Base-by-base conservation (phyloP, 495 filamentous ascomycete species). In the Penicillium riverlandense region DNA sequence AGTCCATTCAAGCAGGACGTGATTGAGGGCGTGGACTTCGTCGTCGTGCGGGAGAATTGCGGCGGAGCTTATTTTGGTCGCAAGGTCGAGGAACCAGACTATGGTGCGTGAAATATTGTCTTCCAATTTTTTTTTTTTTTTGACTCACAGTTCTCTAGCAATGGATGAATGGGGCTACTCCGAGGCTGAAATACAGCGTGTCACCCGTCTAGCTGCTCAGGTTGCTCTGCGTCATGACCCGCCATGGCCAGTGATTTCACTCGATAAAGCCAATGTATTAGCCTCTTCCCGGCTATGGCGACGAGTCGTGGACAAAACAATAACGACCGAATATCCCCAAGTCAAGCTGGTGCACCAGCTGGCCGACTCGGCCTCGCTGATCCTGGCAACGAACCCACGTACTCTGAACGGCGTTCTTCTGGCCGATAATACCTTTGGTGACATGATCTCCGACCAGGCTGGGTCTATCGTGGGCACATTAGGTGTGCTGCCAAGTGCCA, bases 231-330 rank as follows among this genome's bases (percentile, higher is more conserved):
- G 67, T 31, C 62, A 67, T 37, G 48, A 69, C 44, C 67, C 67
- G n/a, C 65, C 67, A 0, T 65, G 65, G 58, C 66, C 66, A 8
- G 66, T 74, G 1, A 68, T 70, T 42, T 68, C 65, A 2, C 56
- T 66, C 15, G 74, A 77, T 50, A 77, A 76, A 44, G 74, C 72
- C 0, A 77, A 77, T 49, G 74, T 77, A 4, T 57, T 77, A 6
- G 72, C 74, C 10, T 69, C 60, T 10, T 69, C 66, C n/a, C 61
- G 72, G 2, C 58, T 77, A 8, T 77, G 72, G 74, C 58, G 74
- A 6, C 53, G 64, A 3, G 67, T 72, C 3, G 65, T 71, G 8
- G 58, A 66, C 11, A 60, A 69, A 45, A 64, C 65, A 1, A 73
- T 78, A 52, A 53, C 50, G 10, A 53, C 54, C 1, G 72, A 77